phyloP scores from a whole-genome alignment of 768 basidiomycete species.

The Leccinellum luteum region DNA sequence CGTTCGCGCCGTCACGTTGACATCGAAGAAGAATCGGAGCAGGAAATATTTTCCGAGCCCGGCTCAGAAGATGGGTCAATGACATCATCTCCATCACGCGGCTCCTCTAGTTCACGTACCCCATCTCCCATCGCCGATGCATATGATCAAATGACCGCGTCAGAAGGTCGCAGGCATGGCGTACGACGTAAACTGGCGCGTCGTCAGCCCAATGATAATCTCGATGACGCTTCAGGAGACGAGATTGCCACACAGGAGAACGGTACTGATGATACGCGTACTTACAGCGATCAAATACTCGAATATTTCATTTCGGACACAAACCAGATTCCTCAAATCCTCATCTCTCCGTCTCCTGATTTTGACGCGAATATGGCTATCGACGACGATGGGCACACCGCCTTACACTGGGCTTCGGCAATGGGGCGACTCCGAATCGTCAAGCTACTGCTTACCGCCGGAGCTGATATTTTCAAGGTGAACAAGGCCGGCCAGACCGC shows the following conservation, averaged over 20 bases:
- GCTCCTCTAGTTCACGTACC: conserved; percentile 85
- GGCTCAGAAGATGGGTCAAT: conserved; percentile 86
- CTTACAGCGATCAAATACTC: conserved; percentile 94
- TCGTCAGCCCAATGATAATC: conserved; percentile 45
- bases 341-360: conserved; percentile 84
- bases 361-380: conserved; percentile 96
- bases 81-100: conserved; percentile 86
- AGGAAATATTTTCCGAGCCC: conserved; percentile 60
- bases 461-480: conserved; percentile 95
- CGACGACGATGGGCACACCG: conserved; percentile 97
- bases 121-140: conserved; percentile 77
- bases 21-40: conserved; percentile 58
- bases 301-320: conserved; percentile 99
- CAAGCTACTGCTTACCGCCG: conserved; percentile 88
- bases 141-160: conserved; percentile 30
- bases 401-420: conserved; percentile 97
- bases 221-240: conserved; percentile 43
- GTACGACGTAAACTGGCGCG: conserved; percentile 48
- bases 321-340: conserved; percentile 81
- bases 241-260: conserved; percentile 40
- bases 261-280: conserved; percentile 51
- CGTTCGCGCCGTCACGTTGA: conserved; percentile 55
- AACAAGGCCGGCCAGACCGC: conserved; percentile 97
- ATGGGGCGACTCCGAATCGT: conserved; percentile 98
- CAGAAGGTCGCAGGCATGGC: conserved; percentile 33